A percentile compares a stretch with the other conserved stretches of the same genome.
These are phyloP conservation scores for Laetiporus sulphureus DNA, from an alignment of 1,284 basidiomycete genomes.

Conservation along the genomic window DNA sequence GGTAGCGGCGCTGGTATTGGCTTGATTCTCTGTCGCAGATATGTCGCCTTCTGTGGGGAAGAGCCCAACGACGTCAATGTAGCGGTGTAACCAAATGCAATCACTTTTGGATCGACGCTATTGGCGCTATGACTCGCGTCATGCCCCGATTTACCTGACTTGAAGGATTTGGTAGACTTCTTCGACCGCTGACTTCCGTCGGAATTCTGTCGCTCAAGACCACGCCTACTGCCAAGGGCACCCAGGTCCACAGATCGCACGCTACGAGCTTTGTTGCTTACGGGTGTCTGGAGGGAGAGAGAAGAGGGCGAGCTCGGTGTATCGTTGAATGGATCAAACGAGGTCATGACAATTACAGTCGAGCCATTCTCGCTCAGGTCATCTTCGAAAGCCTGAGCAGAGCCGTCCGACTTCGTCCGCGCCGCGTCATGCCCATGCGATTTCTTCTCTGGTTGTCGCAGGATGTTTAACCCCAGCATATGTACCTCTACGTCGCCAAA, in stretches of 20 bases:
- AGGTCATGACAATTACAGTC: slow-evolving; percentile 10
- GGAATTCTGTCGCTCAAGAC: slow-evolving; percentile 24
- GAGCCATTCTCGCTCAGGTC: slow-evolving; percentile 10
- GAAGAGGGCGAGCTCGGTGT: slow-evolving; percentile 6
- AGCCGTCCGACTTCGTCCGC: slow-evolving; percentile 10
- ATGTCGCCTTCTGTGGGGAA: slow-evolving; percentile 10
- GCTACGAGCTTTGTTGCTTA: slow-evolving; percentile 14
- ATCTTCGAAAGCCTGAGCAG: slow-evolving; percentile 8
- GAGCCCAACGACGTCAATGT: slow-evolving; percentile 2
- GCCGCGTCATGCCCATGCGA: slow-evolving; percentile 10
- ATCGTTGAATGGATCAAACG: slow-evolving; percentile 2
- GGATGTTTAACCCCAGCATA: slow-evolving; percentile 38
- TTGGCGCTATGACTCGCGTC: slow-evolving; percentile 12
- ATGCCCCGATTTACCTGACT: slow-evolving; percentile 15
- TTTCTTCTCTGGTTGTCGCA: slow-evolving; percentile 20
- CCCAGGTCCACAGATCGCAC: slow-evolving; percentile 14
- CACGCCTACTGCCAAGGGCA: slow-evolving; percentile 5
- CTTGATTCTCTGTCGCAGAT: slow-evolving; percentile 40
- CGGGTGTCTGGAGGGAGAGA: slow-evolving; percentile 4
- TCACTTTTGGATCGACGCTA: slow-evolving; percentile 9
- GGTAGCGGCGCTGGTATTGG: slow-evolving; percentile 27
- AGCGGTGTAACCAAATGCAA: slow-evolving; percentile 7
- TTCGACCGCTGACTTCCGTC: slow-evolving; percentile 38
- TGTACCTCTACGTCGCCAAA: slow-evolving; percentile 57
- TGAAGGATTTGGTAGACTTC: slow-evolving; percentile 29